Evolutionary conservation across 192 early-diverging fungal genomes (phyloP).

Genomic region (Gamsiella multidivaricata): DNA sequence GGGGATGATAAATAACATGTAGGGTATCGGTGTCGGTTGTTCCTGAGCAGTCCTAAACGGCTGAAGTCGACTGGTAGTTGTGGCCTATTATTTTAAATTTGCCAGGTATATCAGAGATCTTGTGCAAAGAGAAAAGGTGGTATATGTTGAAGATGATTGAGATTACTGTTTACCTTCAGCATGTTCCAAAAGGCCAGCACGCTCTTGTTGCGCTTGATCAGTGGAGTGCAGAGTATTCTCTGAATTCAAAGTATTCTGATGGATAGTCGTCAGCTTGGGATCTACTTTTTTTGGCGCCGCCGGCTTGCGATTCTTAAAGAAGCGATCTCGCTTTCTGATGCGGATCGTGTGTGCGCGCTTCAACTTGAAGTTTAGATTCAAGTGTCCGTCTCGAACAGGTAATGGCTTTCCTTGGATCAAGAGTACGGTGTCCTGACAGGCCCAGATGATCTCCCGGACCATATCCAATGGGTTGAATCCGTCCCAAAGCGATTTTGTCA

Average conservation of each 20-base stretch:
- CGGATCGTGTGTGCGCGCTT: slow-evolving; percentile 38
- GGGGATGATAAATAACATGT: too few relatives aligned
- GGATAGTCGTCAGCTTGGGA: slow-evolving; percentile 2
- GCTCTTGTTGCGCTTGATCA: not conserved
- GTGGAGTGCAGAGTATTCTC: not conserved
- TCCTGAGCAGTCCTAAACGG: too few relatives aligned
- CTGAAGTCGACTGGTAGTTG: slow-evolving; percentile 1
- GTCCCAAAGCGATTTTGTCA: slow-evolving; percentile 30
- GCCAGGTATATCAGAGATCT: too few relatives aligned
- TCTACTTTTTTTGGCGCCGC: not conserved
- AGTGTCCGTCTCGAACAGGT: slow-evolving; percentile 24
- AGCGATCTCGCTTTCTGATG: slow-evolving; percentile 13
- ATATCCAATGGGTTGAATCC: slow-evolving; percentile 54
- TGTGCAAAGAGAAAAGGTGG: too few relatives aligned
- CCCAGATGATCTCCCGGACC: slow-evolving; percentile 47
- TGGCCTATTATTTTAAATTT: too few relatives aligned
- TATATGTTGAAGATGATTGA: too few relatives aligned
- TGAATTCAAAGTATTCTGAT: slow-evolving; percentile 4
- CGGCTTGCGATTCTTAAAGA: slow-evolving; percentile 22
- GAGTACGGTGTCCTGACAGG: slow-evolving; percentile 23
- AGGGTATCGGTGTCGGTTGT: too few relatives aligned
- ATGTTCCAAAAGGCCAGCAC: slow-evolving; percentile 11
- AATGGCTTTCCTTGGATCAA: slow-evolving; percentile 25
- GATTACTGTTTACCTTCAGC: slow-evolving; percentile 43
- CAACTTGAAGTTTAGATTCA: slow-evolving; percentile 18